A percentile compares a stretch with the other conserved stretches of the same genome.
These are phyloP conservation scores for Carnegiea gigantea DNA, from an alignment of 179 eudicot genomes.

Conservation along the genomic window DNA sequence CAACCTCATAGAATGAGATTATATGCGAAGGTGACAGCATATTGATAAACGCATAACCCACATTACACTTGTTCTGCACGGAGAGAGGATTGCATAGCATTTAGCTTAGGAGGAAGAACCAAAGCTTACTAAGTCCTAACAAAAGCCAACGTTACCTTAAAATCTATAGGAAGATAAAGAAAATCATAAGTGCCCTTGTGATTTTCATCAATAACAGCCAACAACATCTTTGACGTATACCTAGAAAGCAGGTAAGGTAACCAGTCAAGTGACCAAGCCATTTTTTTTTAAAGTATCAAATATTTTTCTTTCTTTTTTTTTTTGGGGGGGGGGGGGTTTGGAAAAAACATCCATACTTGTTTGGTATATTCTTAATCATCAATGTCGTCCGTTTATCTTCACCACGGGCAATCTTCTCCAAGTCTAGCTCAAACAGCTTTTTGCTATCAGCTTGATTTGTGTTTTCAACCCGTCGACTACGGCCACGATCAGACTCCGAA, in stretches of 20 bases:
- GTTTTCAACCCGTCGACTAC: slow-evolving; percentile 46
- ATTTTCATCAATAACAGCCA: slow-evolving; percentile 80
- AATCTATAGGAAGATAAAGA: slow-evolving; percentile 88
- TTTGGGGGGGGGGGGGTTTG: too few relatives aligned
- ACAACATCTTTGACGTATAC: slow-evolving; percentile 90
- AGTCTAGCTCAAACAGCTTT: slow-evolving; percentile 67
- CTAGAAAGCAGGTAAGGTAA: slow-evolving; percentile 34
- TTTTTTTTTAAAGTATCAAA: too few relatives aligned
- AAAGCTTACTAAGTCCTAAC: background rate
- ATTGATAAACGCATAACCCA: slow-evolving; percentile 93
- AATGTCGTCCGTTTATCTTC: slow-evolving; percentile 82
- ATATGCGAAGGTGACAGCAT: slow-evolving; percentile 79
- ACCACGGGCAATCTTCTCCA: slow-evolving; percentile 66
- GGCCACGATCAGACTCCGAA: background rate
- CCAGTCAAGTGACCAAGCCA: background rate
- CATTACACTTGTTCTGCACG: slow-evolving; percentile 94
- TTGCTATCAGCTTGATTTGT: slow-evolving; percentile 58
- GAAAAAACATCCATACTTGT: slow-evolving; percentile 48
- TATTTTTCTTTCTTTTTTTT: too few relatives aligned
- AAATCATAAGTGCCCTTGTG: slow-evolving; percentile 83
- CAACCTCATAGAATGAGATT: slow-evolving; percentile 78
- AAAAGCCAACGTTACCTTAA: slow-evolving; percentile 48
- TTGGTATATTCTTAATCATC: slow-evolving; percentile 92
- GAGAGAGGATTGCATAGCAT: slow-evolving; percentile 13
- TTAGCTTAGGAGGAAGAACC: slow-evolving; percentile 5